Evolutionary conservation across 768 basidiomycete genomes (phyloP).

Genomic region (Roridomyces roridus): DNA sequence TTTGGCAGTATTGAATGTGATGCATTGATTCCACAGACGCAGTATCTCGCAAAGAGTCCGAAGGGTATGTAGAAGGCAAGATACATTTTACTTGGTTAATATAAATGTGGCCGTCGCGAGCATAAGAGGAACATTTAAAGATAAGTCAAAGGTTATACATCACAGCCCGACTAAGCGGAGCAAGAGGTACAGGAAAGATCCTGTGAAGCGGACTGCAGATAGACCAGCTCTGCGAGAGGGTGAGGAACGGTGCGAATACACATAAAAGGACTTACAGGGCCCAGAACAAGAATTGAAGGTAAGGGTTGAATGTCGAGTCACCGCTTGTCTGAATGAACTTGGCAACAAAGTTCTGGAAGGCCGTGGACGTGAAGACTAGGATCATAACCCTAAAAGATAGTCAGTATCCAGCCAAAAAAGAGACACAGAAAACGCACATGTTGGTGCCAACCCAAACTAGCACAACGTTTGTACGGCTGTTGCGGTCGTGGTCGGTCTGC

Average conservation of each 20-base stretch:
- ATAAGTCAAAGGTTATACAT: constrained; percentile 9
- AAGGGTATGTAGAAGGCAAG: too few species aligned
- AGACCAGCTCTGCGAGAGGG: constrained; percentile 65
- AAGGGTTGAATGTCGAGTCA: constrained; percentile 82
- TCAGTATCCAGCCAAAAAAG: not conserved
- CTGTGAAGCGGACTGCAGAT: constrained; percentile 80
- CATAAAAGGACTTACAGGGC: constrained; percentile 44
- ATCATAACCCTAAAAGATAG: constrained; percentile 63
- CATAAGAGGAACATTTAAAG: not conserved
- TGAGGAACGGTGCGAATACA: not conserved
- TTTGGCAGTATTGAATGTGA: not conserved
- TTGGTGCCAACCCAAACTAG: constrained; percentile 86
- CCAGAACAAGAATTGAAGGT: constrained; percentile 82
- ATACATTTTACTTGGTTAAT: too few species aligned
- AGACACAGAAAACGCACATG: constrained; percentile 57
- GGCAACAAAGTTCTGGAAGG: constrained; percentile 77
- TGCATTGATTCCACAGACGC: not conserved
- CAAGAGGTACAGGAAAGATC: constrained; percentile 80
- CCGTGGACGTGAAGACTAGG: constrained; percentile 75
- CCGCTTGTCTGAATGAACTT: constrained; percentile 55
- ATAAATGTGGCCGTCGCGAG: too few species aligned
- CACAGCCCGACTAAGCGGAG: constrained; percentile 74
- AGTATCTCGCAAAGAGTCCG: too few species aligned
- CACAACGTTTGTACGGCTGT: constrained; percentile 85
- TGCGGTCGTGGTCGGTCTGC: constrained; percentile 86